phyloP scores from a whole-genome alignment of 371 early-diverging fungal genomes.

The Lichtheimia hyalospora region DNA sequence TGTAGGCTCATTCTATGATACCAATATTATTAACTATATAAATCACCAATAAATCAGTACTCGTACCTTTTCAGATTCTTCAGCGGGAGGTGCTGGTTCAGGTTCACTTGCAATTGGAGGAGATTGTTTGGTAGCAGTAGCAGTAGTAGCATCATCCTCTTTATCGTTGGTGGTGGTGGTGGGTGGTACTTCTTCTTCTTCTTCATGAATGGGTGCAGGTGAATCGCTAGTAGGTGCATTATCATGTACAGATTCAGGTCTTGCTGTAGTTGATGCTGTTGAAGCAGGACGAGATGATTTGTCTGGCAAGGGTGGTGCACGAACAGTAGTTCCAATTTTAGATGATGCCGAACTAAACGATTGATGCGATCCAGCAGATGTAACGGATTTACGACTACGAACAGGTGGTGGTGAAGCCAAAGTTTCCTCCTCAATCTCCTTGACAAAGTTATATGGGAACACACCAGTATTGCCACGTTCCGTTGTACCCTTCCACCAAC shows the following conservation, averaged over 20 bases:
- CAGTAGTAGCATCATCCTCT: conserved; percentile 1
- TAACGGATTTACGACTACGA: conserved; percentile 30
- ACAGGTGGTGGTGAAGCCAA: conserved; percentile 40
- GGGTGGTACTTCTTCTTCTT: conserved; percentile 1
- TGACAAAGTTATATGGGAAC: conserved; percentile 62
- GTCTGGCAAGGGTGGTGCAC: conserved; percentile 16
- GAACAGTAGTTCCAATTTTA: conserved; percentile 3
- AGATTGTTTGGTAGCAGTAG: not conserved
- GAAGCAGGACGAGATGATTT: conserved; percentile 17
- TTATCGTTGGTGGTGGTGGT: conserved; percentile 3
- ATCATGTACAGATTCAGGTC: conserved; percentile 18
- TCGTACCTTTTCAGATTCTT: not conserved
- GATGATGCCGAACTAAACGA: conserved; percentile 14
- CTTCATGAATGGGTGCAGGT: conserved; percentile 25
- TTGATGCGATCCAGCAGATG: conserved; percentile 19
- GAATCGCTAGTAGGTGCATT: not conserved
- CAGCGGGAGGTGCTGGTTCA: not conserved
- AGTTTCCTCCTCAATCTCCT: conserved; percentile 51
- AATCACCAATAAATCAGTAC: too few species aligned
- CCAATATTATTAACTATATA: too few species aligned
- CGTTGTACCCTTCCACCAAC: conserved; percentile 64
- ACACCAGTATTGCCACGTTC: conserved; percentile 58
- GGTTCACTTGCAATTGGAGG: not conserved
- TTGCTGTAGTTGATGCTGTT: conserved; percentile 7
- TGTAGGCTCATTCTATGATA: too few species aligned